Conservation (phyloP, 352 stramenopile species). For the Phytopythium montanum region DNA sequence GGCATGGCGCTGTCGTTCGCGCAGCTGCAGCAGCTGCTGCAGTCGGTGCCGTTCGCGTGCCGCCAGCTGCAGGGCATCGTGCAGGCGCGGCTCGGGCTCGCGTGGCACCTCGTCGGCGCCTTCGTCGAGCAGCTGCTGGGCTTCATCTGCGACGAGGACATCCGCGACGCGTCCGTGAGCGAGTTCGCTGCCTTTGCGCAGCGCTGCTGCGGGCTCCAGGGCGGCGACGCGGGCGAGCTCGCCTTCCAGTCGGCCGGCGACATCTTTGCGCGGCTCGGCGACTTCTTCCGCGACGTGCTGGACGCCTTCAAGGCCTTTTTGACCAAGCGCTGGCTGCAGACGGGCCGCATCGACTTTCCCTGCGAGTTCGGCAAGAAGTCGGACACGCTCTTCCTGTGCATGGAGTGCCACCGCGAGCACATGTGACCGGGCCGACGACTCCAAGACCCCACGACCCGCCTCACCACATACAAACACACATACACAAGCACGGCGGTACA, state of each 20-base stretch:
- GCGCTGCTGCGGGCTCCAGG: slow-evolving; percentile 17
- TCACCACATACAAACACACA: neutral
- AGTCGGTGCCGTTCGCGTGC: slow-evolving; percentile 57
- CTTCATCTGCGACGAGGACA: slow-evolving; percentile 74
- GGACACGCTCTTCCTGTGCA: slow-evolving; percentile 69
- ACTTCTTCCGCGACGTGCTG: slow-evolving; percentile 62
- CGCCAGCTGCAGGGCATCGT: slow-evolving; percentile 64
- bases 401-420: slow-evolving; percentile 83
- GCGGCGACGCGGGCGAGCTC: slow-evolving; percentile 14
- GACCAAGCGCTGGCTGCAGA: slow-evolving; percentile 49
- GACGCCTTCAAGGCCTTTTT: slow-evolving; percentile 69
- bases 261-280: slow-evolving; percentile 54
- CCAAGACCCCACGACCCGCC: neutral
- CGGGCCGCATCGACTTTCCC: slow-evolving; percentile 55
- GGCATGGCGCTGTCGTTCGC: slow-evolving; percentile 45
- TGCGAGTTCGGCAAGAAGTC: slow-evolving; percentile 84
- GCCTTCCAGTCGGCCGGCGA: slow-evolving; percentile 26
- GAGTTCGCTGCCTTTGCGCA: slow-evolving; percentile 62
- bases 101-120: slow-evolving; percentile 52
- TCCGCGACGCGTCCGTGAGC: slow-evolving; percentile 55
- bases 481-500: neutral
- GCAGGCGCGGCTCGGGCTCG: slow-evolving; percentile 48
- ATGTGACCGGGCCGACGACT: slow-evolving; percentile 20
- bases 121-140: slow-evolving; percentile 64
- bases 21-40: slow-evolving; percentile 52